Base-by-base conservation (phyloP, 23 red algal genomes). In the Gracilaria domingensis region DNA sequence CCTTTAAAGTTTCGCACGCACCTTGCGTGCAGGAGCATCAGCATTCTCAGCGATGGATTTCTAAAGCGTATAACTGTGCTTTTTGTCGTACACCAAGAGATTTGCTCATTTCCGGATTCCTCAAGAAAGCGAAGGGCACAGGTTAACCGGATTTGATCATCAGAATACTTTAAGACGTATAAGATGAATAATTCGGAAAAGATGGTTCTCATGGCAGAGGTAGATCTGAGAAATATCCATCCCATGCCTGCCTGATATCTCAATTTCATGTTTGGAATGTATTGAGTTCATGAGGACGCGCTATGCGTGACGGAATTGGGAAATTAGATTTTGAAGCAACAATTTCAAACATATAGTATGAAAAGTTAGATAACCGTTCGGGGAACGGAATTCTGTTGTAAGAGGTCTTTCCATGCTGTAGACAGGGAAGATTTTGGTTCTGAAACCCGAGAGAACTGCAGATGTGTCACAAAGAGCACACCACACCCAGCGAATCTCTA, bases 1-100 rank as follows among this genome's bases (percentile, higher is more conserved):
- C 82, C 23, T 85, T 16, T 85, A 66, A 61, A 85, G 25, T 85
- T 85, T 66, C 82, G 66, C 2, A 85, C 82, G 61, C 13, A 85
- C 4, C 44, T 34, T 20, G 82, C 14, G n/a, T 36, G 61, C 4
- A 62, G 82, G 17, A 85, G 57, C 42, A 85, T 66, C 7, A 47
- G 28, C 56, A 85, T 44, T 23, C 47, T 70, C 30, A 85, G 40
- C 82, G 20, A 12, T 67, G 82, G 82, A 14, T 50, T 71, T 25
- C 44, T 44, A 11, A 49, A 66, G 24, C 18, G 60, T 32, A 66
- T 85, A 12, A 33, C 29, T 17, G 66, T 70, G 35, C 23, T 70
- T 44, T 48, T 8, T 8, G 36, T 72, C 21, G 38, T 21, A 28
- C 35, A 67, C 82, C 82, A 85, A 28, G 58, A 42, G 26, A 34